Base-by-base conservation (phyloP, 192 early-diverging fungal genomes). In the Funneliformis mosseae region DNA sequence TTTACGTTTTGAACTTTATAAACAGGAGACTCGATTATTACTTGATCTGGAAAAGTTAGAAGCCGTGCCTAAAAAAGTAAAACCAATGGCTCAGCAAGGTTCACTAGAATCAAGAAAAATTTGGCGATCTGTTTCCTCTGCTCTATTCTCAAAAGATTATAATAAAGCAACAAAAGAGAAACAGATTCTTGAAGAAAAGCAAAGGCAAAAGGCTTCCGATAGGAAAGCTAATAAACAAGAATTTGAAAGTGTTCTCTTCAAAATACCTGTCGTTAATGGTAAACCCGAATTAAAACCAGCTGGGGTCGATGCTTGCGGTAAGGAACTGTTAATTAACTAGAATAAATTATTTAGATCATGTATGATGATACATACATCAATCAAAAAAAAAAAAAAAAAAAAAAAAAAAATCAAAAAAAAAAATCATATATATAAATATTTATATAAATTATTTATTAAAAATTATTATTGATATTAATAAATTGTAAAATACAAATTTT, bases 101-200 rank as follows among this genome's bases (percentile, higher is more conserved):
- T 87, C 87, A 67, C 76, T 89, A 69, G 93, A 94, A 80, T 91
- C 90, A 41, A 87, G 87, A 69, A 84, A 84, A 8, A 72, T 94
- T 25, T 95, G 93, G 93, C 76, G 83, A 48, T 69, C 80, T 21
- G 93, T 95, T 41, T 90, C 91, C 9, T 55, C 82, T 46, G 88
- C 88, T 33, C 88, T 95, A 81, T 78, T 88, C 5, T 82, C 83
- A 38, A 88, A 90, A 76, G 88, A 91, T 48, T 92, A 78, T 76
- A 77, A 80, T 10, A 83, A 86, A 2, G 93, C 93, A 10, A 93
- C 93, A 18, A 87, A 87, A 83, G 83, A 84, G 60, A 95, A 95
- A 80, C 84, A 90, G 25, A 81, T 62, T 4, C 89, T 95, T 81
- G 93, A 95, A 83, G 93, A 95, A 69, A 39, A 43, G 33, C 92